Conservation (phyloP, 1,284 basidiomycete genomes). For the Xerocomus cyaneibrunnescens region DNA sequence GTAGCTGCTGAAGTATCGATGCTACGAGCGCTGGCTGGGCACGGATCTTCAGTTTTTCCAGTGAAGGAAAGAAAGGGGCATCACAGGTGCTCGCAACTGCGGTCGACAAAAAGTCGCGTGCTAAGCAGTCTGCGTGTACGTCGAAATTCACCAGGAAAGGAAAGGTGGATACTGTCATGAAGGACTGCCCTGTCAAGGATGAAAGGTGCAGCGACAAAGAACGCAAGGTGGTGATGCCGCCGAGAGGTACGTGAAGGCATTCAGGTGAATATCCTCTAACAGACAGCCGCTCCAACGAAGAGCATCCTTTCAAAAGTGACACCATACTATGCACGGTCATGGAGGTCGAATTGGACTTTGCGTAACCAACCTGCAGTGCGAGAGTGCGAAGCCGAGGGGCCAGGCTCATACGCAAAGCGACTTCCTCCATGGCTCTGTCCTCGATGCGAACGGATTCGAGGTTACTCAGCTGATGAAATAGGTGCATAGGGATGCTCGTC, state of each 20-base stretch:
- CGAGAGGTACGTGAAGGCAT: slow-evolving; percentile 39
- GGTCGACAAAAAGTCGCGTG: slow-evolving; percentile 33
- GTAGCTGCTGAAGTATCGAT: slow-evolving; percentile 38
- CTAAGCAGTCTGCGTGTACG: slow-evolving; percentile 48
- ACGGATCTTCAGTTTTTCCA: slow-evolving; percentile 47
- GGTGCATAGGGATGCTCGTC: slow-evolving; percentile 20
- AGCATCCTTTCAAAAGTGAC: slow-evolving; percentile 28
- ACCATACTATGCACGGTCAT: slow-evolving; percentile 31
- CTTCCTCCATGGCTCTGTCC: slow-evolving; percentile 34
- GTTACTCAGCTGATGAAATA: slow-evolving; percentile 35
- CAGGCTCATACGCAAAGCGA: slow-evolving; percentile 36
- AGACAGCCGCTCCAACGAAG: slow-evolving; percentile 40
- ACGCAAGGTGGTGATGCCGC: slow-evolving; percentile 40
- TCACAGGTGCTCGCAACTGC: slow-evolving; percentile 16
- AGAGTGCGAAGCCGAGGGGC: slow-evolving; percentile 41
- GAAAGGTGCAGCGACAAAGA: slow-evolving; percentile 47
- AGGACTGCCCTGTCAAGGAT: slow-evolving; percentile 41
- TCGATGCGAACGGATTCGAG: slow-evolving; percentile 43
- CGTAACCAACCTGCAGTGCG: slow-evolving; percentile 43
- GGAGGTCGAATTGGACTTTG: slow-evolving; percentile 6
- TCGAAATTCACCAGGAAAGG: slow-evolving; percentile 46
- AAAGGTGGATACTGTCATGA: slow-evolving; percentile 45
- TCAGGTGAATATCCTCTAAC: slow-evolving; percentile 48
- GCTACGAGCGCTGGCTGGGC: slow-evolving; percentile 41
- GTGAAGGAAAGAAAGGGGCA: slow-evolving; percentile 39